These are phyloP conservation scores for Phytophthora parvispora DNA, from an alignment of 352 stramenopile genomes.

Conservation along the genomic window DNA sequence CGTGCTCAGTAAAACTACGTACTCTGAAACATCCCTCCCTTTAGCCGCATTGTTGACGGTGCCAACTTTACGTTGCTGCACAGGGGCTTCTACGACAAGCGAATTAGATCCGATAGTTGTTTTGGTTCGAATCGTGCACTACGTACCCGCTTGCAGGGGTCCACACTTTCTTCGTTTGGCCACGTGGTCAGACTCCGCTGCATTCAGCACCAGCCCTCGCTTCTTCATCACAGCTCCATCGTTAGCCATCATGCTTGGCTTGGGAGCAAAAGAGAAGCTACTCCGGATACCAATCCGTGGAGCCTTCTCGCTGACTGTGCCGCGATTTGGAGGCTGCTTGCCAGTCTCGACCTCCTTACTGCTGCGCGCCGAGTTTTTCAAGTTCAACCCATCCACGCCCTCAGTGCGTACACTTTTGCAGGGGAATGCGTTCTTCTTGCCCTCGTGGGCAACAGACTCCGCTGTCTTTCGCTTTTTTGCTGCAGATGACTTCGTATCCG, in stretches of 20 bases:
- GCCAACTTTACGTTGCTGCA: not conserved
- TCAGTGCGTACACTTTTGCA: constrained; percentile 18
- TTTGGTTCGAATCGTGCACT: not conserved
- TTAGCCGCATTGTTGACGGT: not conserved
- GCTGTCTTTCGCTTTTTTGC: constrained; percentile 38
- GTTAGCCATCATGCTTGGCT: constrained; percentile 9
- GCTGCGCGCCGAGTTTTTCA: constrained; percentile 2
- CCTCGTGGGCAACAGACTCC: constrained; percentile 1
- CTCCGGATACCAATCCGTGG: not conserved
- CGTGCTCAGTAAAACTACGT: constrained; percentile 2
- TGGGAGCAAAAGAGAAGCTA: constrained; percentile 1
- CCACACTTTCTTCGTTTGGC: constrained; percentile 29
- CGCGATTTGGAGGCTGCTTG: constrained; percentile 3
- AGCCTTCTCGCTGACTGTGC: not conserved
- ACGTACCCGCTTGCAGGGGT: constrained; percentile 15
- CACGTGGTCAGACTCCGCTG: constrained; percentile 8
- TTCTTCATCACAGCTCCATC: constrained; percentile 26
- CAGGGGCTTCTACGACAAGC: constrained; percentile 4
- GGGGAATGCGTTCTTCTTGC: constrained; percentile 6
- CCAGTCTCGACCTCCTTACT: constrained; percentile 8
- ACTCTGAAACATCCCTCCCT: constrained; percentile 8
- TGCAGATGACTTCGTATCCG: constrained; percentile 23
- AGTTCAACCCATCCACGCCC: not conserved
- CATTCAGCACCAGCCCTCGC: constrained; percentile 13
- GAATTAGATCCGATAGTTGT: constrained; percentile 1